phyloP scores from a whole-genome alignment of 2,329 filamentous ascomycete species.

The Colletotrichum agaves region DNA sequence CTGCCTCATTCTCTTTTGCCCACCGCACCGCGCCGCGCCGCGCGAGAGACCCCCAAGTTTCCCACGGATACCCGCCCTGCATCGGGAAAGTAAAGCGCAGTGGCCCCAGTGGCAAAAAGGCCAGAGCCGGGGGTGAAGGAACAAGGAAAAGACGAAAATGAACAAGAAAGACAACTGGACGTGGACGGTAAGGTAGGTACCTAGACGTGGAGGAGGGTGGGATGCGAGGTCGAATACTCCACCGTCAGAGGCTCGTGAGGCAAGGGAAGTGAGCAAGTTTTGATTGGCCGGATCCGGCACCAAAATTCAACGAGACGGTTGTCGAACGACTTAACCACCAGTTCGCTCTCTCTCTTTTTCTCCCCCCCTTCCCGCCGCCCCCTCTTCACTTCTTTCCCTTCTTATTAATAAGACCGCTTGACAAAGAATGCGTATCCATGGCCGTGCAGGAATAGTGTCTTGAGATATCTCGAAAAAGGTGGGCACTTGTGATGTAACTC shows the following conservation, averaged over 20 bases:
- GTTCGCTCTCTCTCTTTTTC: neutral
- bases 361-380: slow-evolving; percentile 1
- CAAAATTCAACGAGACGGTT: slow-evolving; percentile 36
- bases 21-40: neutral
- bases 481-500: neutral
- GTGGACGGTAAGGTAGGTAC: neutral
- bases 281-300: slow-evolving; percentile 50
- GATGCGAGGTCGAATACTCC: slow-evolving; percentile 27
- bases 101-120: neutral
- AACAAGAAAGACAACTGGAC: neutral
- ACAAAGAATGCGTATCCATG: slow-evolving; percentile 36
- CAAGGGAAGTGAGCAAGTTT: slow-evolving; percentile 56
- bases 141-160: slow-evolving; percentile 1
- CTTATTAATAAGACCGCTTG: neutral
- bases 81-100: slow-evolving; percentile 24
- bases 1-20: neutral
- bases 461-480: neutral
- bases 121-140: neutral
- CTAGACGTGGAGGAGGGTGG: slow-evolving; percentile 33
- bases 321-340: slow-evolving; percentile 28
- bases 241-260: slow-evolving; percentile 35
- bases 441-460: slow-evolving; percentile 24
- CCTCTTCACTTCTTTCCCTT: neutral
- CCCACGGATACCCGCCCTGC: slow-evolving; percentile 8
- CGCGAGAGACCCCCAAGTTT: neutral